Base-by-base conservation (phyloP, 108 stramenopile genomes). In the Cylindrotheca fusiformis region DNA sequence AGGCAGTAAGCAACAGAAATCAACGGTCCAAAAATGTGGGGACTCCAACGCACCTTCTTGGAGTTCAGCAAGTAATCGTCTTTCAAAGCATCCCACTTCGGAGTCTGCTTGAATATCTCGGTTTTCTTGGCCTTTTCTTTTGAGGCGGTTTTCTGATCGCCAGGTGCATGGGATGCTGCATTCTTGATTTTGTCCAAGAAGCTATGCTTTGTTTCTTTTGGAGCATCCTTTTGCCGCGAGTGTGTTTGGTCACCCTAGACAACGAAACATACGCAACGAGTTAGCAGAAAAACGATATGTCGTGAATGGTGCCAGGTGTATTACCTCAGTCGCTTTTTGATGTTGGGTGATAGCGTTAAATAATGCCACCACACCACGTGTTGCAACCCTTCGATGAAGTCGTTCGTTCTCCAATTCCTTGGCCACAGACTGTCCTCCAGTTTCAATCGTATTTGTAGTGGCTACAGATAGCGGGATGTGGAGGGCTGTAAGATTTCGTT, bases 261-360 rank as follows among this genome's bases (percentile, higher is more conserved):
- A n/a, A n/a, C n/a, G n/a, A n/a, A n/a, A n/a, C n/a, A n/a, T n/a
- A n/a, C n/a, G n/a, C n/a, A n/a, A n/a, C n/a, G n/a, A n/a, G n/a
- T 6, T 6, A 31, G 5, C 25, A 65, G n/a, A n/a, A n/a, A n/a
- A n/a, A n/a, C n/a, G n/a, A n/a, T n/a, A n/a, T 21, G 52, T 65
- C 31, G 54, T 36, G 22, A 48, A 67, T 23, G 67, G 55, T 22
- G 65, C 67, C 26, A 55, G 54, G 25, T 4, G 25, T 27, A 63
- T 24, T 47, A 64, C 71, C 25, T 52, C 71, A 24, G 65, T 44
- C 6, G 21, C 65, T 41, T 70, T 49, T 55, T 91, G 86, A 75
- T 95, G 90, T 68, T 86, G 85, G 12, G 86, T 60, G 61, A 95
- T 92, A 22, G 94, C 87, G 71, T 95, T 95, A 53, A 95, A 95